phyloP scores from a whole-genome alignment of 768 basidiomycete genomes.

The Xerocomus potaroensis region DNA sequence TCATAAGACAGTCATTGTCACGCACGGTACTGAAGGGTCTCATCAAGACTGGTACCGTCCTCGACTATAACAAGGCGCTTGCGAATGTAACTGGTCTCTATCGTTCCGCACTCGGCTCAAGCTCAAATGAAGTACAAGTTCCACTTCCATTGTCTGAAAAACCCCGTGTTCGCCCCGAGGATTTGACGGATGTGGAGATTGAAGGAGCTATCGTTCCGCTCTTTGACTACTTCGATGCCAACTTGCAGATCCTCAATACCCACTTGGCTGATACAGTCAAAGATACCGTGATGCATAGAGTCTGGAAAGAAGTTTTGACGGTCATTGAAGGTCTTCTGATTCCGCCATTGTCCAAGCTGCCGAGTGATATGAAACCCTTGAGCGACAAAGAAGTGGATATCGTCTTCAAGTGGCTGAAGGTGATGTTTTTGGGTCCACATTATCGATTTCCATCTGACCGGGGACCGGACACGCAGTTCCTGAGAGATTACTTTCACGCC shows the following conservation, averaged over 20 bases:
- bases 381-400: slow-evolving; percentile 96
- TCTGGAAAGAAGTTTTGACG: slow-evolving; percentile 94
- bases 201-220: slow-evolving; percentile 88
- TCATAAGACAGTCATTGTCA: slow-evolving; percentile 85
- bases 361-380: slow-evolving; percentile 88
- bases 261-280: slow-evolving; percentile 80
- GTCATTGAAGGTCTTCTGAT: slow-evolving; percentile 86
- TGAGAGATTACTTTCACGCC: slow-evolving; percentile 93
- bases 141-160: slow-evolving; percentile 73
- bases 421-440: slow-evolving; percentile 21
- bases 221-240: slow-evolving; percentile 96
- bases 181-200: slow-evolving; percentile 88
- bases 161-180: slow-evolving; percentile 72
- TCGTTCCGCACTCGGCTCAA: slow-evolving; percentile 69
- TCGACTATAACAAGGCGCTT: slow-evolving; percentile 89
- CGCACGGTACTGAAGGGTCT: slow-evolving; percentile 71
- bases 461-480: slow-evolving; percentile 51
- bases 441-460: not conserved
- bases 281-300: slow-evolving; percentile 85
- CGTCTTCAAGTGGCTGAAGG: slow-evolving; percentile 98
- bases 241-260: slow-evolving; percentile 86
- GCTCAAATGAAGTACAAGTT: slow-evolving; percentile 66
- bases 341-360: slow-evolving; percentile 80
- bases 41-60: slow-evolving; percentile 52
- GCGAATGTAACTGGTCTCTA: slow-evolving; percentile 80